Evolutionary conservation across 768 basidiomycete species (phyloP).

Genomic region (Naematelia encephala): DNA sequence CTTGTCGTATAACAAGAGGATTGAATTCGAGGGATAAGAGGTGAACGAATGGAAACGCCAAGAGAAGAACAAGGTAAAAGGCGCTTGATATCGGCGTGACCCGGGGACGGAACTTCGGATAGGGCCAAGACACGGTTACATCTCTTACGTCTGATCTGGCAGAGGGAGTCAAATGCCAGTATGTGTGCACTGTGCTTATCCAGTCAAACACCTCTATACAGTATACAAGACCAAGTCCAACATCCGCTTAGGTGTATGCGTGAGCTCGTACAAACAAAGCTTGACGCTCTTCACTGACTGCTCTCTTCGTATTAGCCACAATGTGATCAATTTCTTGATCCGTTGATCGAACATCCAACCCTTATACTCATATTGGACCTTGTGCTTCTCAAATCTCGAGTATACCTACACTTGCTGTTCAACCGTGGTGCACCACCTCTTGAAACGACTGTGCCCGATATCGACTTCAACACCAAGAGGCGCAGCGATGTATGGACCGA

Average conservation of each 20-base stretch:
- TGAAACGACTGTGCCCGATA: conserved; percentile 9
- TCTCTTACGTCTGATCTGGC: too few relatives aligned
- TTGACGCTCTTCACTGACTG: background rate
- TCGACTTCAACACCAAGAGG: background rate
- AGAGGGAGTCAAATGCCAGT: conserved; percentile 38
- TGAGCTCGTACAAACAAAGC: too few relatives aligned
- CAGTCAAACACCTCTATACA: conserved; percentile 45
- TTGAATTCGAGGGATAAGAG: too few relatives aligned
- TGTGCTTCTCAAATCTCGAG: conserved; percentile 49
- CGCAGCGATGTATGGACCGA: conserved; percentile 5
- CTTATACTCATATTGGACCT: conserved; percentile 48
- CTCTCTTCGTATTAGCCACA: background rate
- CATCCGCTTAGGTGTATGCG: conserved; percentile 49
- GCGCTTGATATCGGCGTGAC: background rate
- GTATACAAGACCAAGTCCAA: conserved; percentile 50
- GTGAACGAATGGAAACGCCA: too few relatives aligned
- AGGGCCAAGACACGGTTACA: too few relatives aligned
- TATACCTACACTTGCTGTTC: conserved; percentile 49
- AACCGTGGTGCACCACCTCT: conserved; percentile 41
- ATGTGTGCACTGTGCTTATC: conserved; percentile 46
- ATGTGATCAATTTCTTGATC: conserved; percentile 48
- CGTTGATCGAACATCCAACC: conserved; percentile 49
- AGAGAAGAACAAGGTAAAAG: background rate
- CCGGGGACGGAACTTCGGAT: too few relatives aligned
- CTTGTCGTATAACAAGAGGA: too few relatives aligned